Evolutionary conservation across 2,329 filamentous ascomycete genomes (phyloP).

Genomic region (Ophiostoma tasmaniense): DNA sequence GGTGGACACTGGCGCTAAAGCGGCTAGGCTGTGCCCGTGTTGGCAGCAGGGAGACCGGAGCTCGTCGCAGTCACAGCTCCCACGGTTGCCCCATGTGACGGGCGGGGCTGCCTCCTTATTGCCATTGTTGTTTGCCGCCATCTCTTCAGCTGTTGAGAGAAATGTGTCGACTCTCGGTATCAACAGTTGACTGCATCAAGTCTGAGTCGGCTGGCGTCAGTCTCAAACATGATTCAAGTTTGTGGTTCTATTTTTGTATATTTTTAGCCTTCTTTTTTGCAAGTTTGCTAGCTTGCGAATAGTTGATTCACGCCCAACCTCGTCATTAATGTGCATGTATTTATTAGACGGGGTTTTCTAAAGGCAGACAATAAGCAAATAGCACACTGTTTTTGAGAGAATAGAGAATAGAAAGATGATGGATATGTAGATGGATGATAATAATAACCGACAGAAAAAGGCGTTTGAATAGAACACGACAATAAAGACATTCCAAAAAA

Average conservation of each 20-base stretch:
- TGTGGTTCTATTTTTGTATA: not conserved
- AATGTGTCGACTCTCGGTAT: not conserved
- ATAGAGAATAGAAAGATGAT: too few relatives aligned
- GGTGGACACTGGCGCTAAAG: constrained; percentile 13
- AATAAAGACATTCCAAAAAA: too few relatives aligned
- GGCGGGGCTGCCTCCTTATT: not conserved
- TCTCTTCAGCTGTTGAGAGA: not conserved
- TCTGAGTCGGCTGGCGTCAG: not conserved
- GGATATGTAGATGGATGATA: too few relatives aligned
- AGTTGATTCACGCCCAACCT: not conserved
- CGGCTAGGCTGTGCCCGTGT: constrained; percentile 14
- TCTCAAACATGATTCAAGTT: not conserved
- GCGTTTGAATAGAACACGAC: too few relatives aligned
- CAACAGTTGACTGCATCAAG: not conserved
- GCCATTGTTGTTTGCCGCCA: not conserved
- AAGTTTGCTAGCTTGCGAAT: not conserved
- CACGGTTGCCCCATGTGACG: constrained; percentile 21
- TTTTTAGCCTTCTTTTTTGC: too few relatives aligned
- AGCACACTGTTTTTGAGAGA: too few relatives aligned
- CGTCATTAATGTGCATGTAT: not conserved
- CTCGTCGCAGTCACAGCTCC: constrained; percentile 11
- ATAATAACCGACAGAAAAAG: too few relatives aligned
- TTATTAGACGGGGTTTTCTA: too few relatives aligned
- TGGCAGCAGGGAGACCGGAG: not conserved
- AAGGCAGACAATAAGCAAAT: too few relatives aligned